Base-by-base conservation (phyloP, 768 basidiomycete species). In the Psilocybe tampanensis region DNA sequence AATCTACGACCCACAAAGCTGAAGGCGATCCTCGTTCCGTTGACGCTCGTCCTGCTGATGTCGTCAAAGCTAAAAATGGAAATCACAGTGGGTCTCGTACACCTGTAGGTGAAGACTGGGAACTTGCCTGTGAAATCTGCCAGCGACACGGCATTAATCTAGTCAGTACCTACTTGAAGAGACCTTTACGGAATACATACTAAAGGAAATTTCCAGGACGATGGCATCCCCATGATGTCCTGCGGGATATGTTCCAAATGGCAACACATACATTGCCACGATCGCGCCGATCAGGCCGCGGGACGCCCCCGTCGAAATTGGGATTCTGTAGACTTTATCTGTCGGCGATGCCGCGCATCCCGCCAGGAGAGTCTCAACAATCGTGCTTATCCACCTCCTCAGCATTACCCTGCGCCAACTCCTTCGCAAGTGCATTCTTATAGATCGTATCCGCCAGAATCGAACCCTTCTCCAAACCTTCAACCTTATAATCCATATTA, bases 261-360 rank as follows among this genome's bases (percentile, higher is more conserved):
- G 95, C 95, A 96, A 64, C 95, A 97, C 64, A 92, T 92, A 32
- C 68, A 76, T 19, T 97, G 95, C 65, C 92, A 95, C 65, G 91
- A 96, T 66, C 74, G 71, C 47, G 83, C 79, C 24, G 94, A 95
- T 69, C 71, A 74, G 26, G 72, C 77, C 19, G 80, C 82, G 43
- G 89, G 92, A 21, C 80, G 80, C 13, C 83, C 81, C 3, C 81
- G 77, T 61, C 85, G 94, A 18, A 86, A 95, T 63, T 97, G 95
- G 95, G 84, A 91, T 49, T 66, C 74, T n/a, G 91, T 90, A 52
- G 90, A 94, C 41, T 97, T 97, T 67, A 70, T 86, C 58, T 95
- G 92, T 69, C 74, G 73, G 44, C 75, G 75, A 32, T 94, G 92
- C 70, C 80, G 69, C 51, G 44, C 60, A 15, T 41, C 34, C 11